phyloP scores from a whole-genome alignment of 805 yeast genomes.

The Monosporozyma servazzii region DNA sequence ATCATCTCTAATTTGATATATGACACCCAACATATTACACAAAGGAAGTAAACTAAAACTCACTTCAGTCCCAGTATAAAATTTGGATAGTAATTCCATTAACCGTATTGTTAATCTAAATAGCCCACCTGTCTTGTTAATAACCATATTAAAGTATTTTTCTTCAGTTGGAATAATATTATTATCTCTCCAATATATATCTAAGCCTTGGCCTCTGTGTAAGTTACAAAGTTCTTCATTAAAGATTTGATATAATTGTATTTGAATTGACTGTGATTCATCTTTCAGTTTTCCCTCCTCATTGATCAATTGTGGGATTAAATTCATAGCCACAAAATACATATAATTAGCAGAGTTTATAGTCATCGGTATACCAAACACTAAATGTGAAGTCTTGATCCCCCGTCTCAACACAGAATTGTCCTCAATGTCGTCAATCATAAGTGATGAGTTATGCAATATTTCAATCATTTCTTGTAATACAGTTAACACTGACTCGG shows the following conservation, averaged over 20 bases:
- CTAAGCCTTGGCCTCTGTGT: constrained; percentile 87
- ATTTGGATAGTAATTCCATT: constrained; percentile 35
- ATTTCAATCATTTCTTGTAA: constrained; percentile 45
- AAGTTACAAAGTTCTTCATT: constrained; percentile 69
- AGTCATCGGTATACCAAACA: constrained; percentile 71
- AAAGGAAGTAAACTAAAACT: constrained; percentile 40
- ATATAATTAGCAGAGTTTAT: constrained; percentile 76
- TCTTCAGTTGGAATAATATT: constrained; percentile 44
- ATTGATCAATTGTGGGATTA: constrained; percentile 32
- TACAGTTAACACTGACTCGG: constrained; percentile 29
- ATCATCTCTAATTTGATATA: constrained; percentile 84
- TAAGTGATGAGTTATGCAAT: constrained; percentile 56
- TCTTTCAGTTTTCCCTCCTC: background rate
- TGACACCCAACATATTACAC: constrained; percentile 68
- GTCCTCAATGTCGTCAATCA: constrained; percentile 88
- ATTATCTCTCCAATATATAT: constrained; percentile 76
- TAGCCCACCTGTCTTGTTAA: constrained; percentile 83
- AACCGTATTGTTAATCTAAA: constrained; percentile 65
- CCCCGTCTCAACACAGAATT: constrained; percentile 65
- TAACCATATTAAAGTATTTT: constrained; percentile 71
- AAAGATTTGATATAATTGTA: constrained; percentile 35
- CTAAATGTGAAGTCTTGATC: constrained; percentile 63
- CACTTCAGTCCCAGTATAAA: constrained; percentile 1
- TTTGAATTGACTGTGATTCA: constrained; percentile 8
- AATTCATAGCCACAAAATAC: constrained; percentile 63